Evolutionary conservation across 1,284 basidiomycete species (phyloP).

Genomic region (Thelephora terrestris): DNA sequence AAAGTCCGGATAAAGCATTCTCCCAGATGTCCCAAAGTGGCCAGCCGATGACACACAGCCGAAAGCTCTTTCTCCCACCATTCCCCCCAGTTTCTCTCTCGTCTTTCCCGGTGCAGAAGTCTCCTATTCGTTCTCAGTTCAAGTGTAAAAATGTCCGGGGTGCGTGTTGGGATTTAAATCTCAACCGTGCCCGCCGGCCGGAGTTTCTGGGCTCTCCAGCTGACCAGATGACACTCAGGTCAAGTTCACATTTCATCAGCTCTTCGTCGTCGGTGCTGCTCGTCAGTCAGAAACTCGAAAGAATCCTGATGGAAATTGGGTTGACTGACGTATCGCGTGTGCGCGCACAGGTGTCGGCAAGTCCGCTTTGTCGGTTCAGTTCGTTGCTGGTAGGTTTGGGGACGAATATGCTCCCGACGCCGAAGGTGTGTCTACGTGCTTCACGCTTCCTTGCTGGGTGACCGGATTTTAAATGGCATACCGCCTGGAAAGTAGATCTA

Average conservation of each 20-base stretch:
- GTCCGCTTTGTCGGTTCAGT: conserved; percentile 95
- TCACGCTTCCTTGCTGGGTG: background rate
- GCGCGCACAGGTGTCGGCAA: conserved; percentile 78
- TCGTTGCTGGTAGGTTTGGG: conserved; percentile 95
- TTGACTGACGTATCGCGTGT: conserved; percentile 6
- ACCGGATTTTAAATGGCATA: background rate
- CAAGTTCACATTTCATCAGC: conserved; percentile 92
- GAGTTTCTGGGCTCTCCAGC: background rate
- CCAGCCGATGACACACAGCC: too few relatives aligned
- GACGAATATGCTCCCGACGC: conserved; percentile 99
- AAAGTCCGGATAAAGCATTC: too few relatives aligned
- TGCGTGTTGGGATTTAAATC: conserved; percentile 11
- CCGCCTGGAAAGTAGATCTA: conserved; percentile 50
- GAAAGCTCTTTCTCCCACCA: conserved; percentile 2
- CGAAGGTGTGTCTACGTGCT: conserved; percentile 48
- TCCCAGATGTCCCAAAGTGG: too few relatives aligned
- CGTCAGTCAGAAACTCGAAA: conserved; percentile 42
- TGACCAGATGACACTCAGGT: conserved; percentile 41
- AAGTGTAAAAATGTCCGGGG: conserved; percentile 21
- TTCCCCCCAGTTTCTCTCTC: background rate
- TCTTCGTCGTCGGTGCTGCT: conserved; percentile 97
- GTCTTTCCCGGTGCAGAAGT: conserved; percentile 4
- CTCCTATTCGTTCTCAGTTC: conserved; percentile 8
- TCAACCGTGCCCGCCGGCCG: background rate
- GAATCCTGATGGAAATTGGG: background rate